Percentiles rank a stretch among this genome's conserved stretches.
Conservation (phyloP, 768 basidiomycete genomes). For the Leccinellum rugosiceps region DNA sequence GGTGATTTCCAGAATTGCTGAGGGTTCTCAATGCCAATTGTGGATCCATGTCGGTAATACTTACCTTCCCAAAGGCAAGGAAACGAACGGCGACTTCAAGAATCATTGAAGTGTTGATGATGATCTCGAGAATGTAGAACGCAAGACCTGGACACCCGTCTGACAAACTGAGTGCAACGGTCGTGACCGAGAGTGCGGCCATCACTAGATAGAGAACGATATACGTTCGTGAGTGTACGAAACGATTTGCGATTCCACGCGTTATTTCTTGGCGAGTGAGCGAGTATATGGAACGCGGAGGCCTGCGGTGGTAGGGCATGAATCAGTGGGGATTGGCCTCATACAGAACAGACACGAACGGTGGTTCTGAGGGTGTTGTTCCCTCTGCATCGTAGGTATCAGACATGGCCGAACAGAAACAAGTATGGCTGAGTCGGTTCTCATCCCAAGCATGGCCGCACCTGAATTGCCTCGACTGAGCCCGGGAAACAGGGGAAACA, state of each 20-base stretch:
- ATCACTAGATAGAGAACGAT: conserved; percentile 86
- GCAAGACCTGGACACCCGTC: conserved; percentile 84
- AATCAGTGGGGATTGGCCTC: conserved; percentile 10
- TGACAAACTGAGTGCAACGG: conserved; percentile 76
- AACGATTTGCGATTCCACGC: conserved; percentile 83
- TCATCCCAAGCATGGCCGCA: conserved; percentile 4
- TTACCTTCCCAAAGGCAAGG: conserved; percentile 87
- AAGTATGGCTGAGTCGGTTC: not conserved
- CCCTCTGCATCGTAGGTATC: conserved; percentile 34
- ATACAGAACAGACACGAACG: conserved; percentile 26
- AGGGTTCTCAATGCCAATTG: not conserved
- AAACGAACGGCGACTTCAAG: conserved; percentile 89
- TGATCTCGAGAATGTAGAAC: conserved; percentile 86
- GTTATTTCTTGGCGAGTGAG: conserved; percentile 81
- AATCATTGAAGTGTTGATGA: conserved; percentile 91
- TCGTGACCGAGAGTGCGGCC: conserved; percentile 84
- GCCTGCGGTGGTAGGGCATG: conserved; percentile 39
- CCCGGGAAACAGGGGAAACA: conserved; percentile 8
- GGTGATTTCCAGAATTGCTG: conserved; percentile 84
- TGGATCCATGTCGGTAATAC: conserved; percentile 28
- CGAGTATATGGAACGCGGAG: conserved; percentile 79
- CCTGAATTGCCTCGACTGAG: not conserved
- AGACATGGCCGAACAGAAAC: conserved; percentile 33
- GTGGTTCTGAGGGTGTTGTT: conserved; percentile 23
- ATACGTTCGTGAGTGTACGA: conserved; percentile 84